phyloP scores from a whole-genome alignment of 768 basidiomycete genomes.

The Leccinum boreale region DNA sequence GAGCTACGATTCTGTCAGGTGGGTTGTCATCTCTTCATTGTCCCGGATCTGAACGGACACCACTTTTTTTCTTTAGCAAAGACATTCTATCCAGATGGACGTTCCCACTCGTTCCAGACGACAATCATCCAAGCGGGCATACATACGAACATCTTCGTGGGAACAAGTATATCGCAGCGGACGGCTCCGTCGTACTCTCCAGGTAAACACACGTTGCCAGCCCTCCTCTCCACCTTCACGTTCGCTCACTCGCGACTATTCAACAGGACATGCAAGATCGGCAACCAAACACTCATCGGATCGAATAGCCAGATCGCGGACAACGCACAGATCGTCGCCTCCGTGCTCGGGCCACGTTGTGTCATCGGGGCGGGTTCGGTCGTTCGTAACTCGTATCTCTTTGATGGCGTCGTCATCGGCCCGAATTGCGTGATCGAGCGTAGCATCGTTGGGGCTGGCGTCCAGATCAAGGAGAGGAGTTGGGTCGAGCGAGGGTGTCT shows the following conservation, averaged over 20 bases:
- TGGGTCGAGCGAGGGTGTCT: conserved; percentile 73
- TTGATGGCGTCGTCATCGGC: conserved; percentile 72
- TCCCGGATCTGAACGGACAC: neutral
- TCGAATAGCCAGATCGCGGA: conserved; percentile 65
- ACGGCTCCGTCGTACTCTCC: conserved; percentile 75
- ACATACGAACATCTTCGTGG: conserved; percentile 84
- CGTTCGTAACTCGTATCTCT: conserved; percentile 77
- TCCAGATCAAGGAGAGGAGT: conserved; percentile 65
- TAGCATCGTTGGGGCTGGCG: conserved; percentile 79
- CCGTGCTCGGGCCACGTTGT: conserved; percentile 78
- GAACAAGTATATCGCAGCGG: conserved; percentile 84
- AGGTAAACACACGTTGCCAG: conserved; percentile 46
- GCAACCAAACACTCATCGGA: conserved; percentile 84
- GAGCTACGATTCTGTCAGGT: conserved; percentile 90
- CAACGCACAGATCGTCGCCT: conserved; percentile 60
- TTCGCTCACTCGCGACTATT: neutral
- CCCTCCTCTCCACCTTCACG: neutral
- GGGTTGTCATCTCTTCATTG: neutral
- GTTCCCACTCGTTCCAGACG: conserved; percentile 93
- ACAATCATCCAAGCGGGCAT: conserved; percentile 82
- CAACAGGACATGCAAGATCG: conserved; percentile 74
- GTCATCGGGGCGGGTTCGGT: conserved; percentile 66
- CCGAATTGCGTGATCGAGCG: conserved; percentile 67
- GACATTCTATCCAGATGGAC: conserved; percentile 93
- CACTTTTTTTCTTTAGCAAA: conserved; percentile 52